Evolutionary conservation across 352 stramenopile species (phyloP), one percentile per base, ranked within the genome.

Genomic region (Elongisporangium anandrum): DNA sequence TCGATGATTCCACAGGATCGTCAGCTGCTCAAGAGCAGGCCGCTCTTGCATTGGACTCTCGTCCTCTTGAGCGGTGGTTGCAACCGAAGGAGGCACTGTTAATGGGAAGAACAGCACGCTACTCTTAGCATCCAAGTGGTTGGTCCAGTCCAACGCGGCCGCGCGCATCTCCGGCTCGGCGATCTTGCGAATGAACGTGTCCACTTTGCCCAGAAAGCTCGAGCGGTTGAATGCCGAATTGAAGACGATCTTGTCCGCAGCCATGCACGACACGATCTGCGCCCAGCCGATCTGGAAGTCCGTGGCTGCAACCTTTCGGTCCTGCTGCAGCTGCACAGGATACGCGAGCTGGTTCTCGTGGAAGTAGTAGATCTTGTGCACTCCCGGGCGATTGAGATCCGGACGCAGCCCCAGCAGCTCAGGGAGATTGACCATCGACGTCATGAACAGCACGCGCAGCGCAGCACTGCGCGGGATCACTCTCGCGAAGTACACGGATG

Each of bases 281-380:
- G 69, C 63, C 75, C 75, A 87, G 34, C 64, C 68, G 24, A 87
- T 70, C 34, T 87, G 73, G 52, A 85, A 87, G 49, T 84, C 77
- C 29, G 75, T 63, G 13, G 77, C 75, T 1, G 67, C 73, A 21
- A 79, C 64, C 38, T 73, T 75, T 16, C 66, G 65, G 12, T 10
- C 52, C 3, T 60, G 41, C 16, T 54, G 53, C n/a, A 65, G 21
- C 48, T 79, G 66, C 48, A 70, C 63, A 3, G 75, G 77, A 38
- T 87, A 87, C 52, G 75, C 71, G 39, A 87, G 70, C 61, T 87
- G 77, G 65, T 87, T 87, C 60, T 87, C 77, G 63, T 87, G 77
- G 66, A 87, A 87, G 61, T 87, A 87, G n/a, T 77, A 56, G 34
- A 87, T 62, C 64, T 85, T 78, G 5, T 48, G 41, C 34, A 85